These are phyloP conservation scores for Aspergillus affinis DNA, from an alignment of 495 filamentous ascomycete species.

Conservation along the genomic window DNA sequence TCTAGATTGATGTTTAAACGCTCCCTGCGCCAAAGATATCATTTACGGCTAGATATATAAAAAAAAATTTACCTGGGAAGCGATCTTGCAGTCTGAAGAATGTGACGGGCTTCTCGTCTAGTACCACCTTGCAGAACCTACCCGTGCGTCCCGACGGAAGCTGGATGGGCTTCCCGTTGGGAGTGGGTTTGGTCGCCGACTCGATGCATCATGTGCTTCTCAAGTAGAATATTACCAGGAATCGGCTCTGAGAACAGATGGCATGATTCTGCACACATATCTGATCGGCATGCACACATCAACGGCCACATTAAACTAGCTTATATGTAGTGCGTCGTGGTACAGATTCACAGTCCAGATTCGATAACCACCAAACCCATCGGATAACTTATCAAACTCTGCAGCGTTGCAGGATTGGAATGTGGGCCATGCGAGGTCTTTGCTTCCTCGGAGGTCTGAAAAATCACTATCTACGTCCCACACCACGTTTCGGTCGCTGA, in stretches of 20 bases:
- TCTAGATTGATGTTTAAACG: background rate
- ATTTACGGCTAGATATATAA: background rate
- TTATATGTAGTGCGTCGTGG: background rate
- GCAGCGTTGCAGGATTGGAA: slow-evolving; percentile 10
- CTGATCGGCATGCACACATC: slow-evolving; percentile 8
- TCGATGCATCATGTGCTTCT: background rate
- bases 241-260: background rate
- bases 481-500: background rate
- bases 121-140: slow-evolving; percentile 9
- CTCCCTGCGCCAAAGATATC: background rate
- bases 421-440: slow-evolving; percentile 17
- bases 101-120: slow-evolving; percentile 10
- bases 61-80: background rate
- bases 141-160: slow-evolving; percentile 12
- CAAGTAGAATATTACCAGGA: background rate
- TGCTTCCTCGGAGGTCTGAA: slow-evolving; percentile 2
- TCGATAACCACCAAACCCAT: background rate
- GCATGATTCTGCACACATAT: background rate
- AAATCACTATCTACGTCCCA: background rate
- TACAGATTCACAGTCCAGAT: background rate
- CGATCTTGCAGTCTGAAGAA: slow-evolving; percentile 18
- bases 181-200: background rate
- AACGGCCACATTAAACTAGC: background rate
- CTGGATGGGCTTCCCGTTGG: background rate
- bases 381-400: background rate